Conservation (phyloP, 805 yeast species). For the Starmera dryadoides region DNA sequence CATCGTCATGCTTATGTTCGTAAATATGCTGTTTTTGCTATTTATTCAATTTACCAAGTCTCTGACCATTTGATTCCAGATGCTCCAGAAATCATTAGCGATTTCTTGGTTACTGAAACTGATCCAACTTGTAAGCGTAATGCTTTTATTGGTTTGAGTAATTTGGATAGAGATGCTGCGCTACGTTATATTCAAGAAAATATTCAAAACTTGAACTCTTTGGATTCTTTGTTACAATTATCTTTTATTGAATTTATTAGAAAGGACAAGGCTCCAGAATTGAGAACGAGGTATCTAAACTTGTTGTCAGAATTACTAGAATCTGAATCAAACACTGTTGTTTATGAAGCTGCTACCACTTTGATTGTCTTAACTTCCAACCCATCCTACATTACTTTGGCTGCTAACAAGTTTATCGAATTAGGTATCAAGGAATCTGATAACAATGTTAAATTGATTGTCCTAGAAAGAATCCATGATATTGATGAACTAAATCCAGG, state of each 20-base stretch:
- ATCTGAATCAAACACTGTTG: constrained; percentile 59
- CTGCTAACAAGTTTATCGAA: constrained; percentile 82
- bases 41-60: constrained; percentile 72
- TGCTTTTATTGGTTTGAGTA: constrained; percentile 84
- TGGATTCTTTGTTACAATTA: constrained; percentile 82
- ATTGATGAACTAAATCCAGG: constrained; percentile 74
- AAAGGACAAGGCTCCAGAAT: constrained; percentile 60
- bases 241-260: constrained; percentile 89
- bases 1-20: constrained; percentile 98
- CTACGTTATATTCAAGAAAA: constrained; percentile 73
- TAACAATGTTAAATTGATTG: constrained; percentile 88
- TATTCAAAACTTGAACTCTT: constrained; percentile 46
- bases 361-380: constrained; percentile 54
- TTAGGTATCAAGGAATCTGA: constrained; percentile 91
- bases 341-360: constrained; percentile 88
- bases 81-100: constrained; percentile 77
- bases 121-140: constrained; percentile 94
- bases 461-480: constrained; percentile 76
- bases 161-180: constrained; percentile 79
- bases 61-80: constrained; percentile 90
- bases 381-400: constrained; percentile 61
- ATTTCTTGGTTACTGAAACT: constrained; percentile 71
- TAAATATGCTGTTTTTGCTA: constrained; percentile 92
- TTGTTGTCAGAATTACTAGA: constrained; percentile 70
- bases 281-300: constrained; percentile 65